These are phyloP conservation scores for Chlorella sp. DNA, from an alignment of 139 green algal genomes.

Conservation along the genomic window DNA sequence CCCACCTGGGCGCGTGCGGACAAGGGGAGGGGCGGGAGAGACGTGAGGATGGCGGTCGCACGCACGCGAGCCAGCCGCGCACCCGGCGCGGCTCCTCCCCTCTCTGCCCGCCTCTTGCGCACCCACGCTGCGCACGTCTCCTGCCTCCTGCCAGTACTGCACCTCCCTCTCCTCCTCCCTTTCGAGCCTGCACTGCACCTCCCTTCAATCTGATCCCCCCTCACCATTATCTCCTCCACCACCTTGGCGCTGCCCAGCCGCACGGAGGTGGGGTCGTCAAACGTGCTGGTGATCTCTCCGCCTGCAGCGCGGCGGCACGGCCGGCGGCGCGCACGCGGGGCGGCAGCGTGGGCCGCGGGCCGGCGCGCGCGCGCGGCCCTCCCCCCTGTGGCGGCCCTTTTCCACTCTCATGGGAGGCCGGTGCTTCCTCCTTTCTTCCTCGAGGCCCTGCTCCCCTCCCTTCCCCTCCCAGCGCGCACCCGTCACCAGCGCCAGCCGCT, in stretches of 20 bases:
- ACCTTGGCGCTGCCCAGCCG: conserved; percentile 90
- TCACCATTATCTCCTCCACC: conserved; percentile 96
- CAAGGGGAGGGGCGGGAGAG: neutral
- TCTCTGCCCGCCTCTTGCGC: too few relatives aligned
- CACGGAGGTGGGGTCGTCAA: conserved; percentile 83
- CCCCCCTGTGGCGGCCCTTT: too few relatives aligned
- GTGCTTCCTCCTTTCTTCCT: neutral
- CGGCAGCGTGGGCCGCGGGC: too few relatives aligned
- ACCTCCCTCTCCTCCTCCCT: neutral
- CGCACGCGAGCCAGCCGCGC: too few relatives aligned
- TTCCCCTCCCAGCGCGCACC: conserved; percentile 18
- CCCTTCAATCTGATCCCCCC: neutral
- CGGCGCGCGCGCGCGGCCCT: too few relatives aligned
- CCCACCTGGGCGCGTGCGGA: conserved; percentile 32
- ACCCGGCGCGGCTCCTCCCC: too few relatives aligned
- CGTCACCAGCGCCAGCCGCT: conserved; percentile 96
- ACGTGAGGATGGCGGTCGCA: neutral
- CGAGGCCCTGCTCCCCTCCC: neutral
- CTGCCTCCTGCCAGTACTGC: too few relatives aligned
- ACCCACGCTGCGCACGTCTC: neutral
- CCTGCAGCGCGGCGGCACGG: too few relatives aligned
- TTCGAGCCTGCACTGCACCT: neutral
- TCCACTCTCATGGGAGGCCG: too few relatives aligned
- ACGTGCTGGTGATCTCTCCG: conserved; percentile 97
- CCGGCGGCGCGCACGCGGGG: too few relatives aligned